Base-by-base conservation (phyloP, 768 basidiomycete species). In the Boletus reticulatus region DNA sequence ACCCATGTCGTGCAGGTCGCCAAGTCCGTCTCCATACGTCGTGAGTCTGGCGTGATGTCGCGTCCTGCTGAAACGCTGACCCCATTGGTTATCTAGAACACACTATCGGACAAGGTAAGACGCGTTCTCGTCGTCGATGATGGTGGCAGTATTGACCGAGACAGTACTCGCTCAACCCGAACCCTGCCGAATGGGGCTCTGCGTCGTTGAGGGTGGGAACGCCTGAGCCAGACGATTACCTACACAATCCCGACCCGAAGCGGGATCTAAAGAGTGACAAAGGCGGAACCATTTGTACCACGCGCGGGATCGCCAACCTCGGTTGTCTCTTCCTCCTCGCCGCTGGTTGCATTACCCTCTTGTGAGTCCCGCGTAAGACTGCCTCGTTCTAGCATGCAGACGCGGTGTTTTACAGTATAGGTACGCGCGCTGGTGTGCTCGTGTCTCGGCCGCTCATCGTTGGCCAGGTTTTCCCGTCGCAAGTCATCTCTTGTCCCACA, bases 311-410 rank as follows among this genome's bases (percentile, higher is more conserved):
- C 43, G 76, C 76, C 4, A 92, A 92, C 63, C 75, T 87, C 4
- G 83, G 88, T 0, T 90, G 85, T 64, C 74, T 92, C 14, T 67
- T 80, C 51, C 53, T 88, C 45, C 77, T 92, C n/a, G 75, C 69
- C 5, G 52, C 71, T 1, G 78, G 74, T 4, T 73, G 75, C 43
- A 24, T 84, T n/a, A 74, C 72, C 58, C 73, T 85, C 39, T 87
- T 88, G 84, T 86, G 61, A 61, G 84, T 80, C 13, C 13, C 43
- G 22, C 48, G 27, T 27, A 27, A 27, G 27, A 27, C 48, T 19
- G 4, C 22, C 22, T 43, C 39, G 14, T 43, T 19, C 12, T 16
- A 17, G 2, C 12, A 11, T 38, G 13, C n/a, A 6, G 47, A 55
- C 34, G 29, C 29, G 20, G 3, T 14, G 34, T 48, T 46, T 27